Evolutionary conservation across 257 asterid genomes (phyloP).

Genomic region (Capsicum pubescens): DNA sequence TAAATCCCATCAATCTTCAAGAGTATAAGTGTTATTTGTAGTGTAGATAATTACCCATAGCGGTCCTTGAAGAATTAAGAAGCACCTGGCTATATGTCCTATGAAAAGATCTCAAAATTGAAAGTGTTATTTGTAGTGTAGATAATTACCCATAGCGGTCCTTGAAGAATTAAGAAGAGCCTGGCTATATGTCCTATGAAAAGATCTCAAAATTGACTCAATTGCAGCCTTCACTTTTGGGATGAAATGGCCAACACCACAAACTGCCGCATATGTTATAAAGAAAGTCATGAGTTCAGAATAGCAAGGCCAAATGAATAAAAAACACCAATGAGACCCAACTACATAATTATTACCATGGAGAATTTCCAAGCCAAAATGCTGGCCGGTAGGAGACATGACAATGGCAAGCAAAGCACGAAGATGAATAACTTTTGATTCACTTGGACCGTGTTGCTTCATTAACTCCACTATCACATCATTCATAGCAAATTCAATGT

Average conservation of each 20-base stretch:
- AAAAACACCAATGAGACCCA: slow-evolving; percentile 32
- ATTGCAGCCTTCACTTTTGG: slow-evolving; percentile 98
- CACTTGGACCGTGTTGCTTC: slow-evolving; percentile 95
- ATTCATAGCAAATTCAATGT: slow-evolving; percentile 97
- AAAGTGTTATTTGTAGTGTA: slow-evolving; percentile 26
- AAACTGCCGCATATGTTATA: slow-evolving; percentile 60
- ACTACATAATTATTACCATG: slow-evolving; percentile 67
- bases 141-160: slow-evolving; percentile 80
- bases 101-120: too few species aligned
- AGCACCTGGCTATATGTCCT: too few species aligned
- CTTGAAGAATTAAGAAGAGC: slow-evolving; percentile 97
- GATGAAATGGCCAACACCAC: slow-evolving; percentile 92
- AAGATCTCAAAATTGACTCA: slow-evolving; percentile 87
- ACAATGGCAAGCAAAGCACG: slow-evolving; percentile 99
- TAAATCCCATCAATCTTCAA: not conserved
- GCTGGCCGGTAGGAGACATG: slow-evolving; percentile 92
- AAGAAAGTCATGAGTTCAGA: slow-evolving; percentile 29
- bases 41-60: too few species aligned
- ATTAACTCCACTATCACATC: slow-evolving; percentile 91
- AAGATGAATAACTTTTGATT: slow-evolving; percentile 97
- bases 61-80: too few species aligned
- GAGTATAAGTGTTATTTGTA: slow-evolving; percentile 25
- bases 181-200: slow-evolving; percentile 82
- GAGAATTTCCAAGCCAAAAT: slow-evolving; percentile 94
- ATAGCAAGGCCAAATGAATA: slow-evolving; percentile 25